phyloP scores from a whole-genome alignment of 768 basidiomycete genomes.

The Obba rivulosa region DNA sequence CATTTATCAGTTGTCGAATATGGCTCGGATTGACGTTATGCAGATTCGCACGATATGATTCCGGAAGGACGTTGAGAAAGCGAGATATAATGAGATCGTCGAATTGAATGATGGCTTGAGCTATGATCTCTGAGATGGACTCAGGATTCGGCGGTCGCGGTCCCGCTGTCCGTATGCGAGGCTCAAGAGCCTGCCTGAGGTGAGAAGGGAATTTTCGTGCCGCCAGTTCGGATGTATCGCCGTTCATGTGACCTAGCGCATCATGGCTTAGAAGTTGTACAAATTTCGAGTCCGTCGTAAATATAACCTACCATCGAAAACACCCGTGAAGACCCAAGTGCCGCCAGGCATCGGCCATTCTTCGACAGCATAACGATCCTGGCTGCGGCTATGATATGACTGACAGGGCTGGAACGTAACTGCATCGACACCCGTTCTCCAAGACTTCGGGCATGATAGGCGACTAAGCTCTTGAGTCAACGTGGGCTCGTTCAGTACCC shows the following conservation, averaged over 20 bases:
- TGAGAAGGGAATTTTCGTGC: conserved; percentile 35
- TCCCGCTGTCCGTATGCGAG: conserved; percentile 24
- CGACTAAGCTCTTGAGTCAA: conserved; percentile 36
- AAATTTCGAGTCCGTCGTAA: too few relatives aligned
- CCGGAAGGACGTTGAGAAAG: conserved; percentile 43
- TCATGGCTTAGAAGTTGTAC: background rate
- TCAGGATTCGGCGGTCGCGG: conserved; percentile 21
- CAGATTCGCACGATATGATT: conserved; percentile 47
- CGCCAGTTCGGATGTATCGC: conserved; percentile 42
- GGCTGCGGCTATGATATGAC: conserved; percentile 29
- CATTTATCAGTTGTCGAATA: conserved; percentile 59
- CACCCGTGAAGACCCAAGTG: conserved; percentile 38
- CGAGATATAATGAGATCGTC: conserved; percentile 40
- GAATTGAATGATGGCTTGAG: conserved; percentile 32
- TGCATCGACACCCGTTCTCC: conserved; percentile 26
- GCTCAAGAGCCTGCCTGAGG: conserved; percentile 34
- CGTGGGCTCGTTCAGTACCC: conserved; percentile 35
- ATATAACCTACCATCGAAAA: conserved; percentile 38
- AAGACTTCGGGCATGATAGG: conserved; percentile 31
- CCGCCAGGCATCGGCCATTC: conserved; percentile 36
- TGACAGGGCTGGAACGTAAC: conserved; percentile 41
- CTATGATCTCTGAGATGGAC: conserved; percentile 34
- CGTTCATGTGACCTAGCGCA: conserved; percentile 41
- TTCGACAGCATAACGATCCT: conserved; percentile 38
- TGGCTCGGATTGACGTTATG: conserved; percentile 39